phyloP scores from a whole-genome alignment of 176 grass and related monocot genomes.

The Eragrostis nindensis region DNA sequence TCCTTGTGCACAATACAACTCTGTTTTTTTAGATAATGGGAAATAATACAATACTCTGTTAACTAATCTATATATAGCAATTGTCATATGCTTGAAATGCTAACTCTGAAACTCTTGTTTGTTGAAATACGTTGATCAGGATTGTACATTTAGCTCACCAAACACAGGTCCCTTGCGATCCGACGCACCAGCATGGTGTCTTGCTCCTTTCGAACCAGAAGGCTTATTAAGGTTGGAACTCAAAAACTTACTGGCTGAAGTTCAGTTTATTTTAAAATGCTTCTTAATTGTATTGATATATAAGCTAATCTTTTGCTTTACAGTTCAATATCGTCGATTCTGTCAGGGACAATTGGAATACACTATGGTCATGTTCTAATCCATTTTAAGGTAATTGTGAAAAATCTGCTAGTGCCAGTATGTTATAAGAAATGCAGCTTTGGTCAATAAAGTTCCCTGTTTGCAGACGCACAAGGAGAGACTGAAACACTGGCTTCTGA shows the following conservation, averaged over 20 bases:
- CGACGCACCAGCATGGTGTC: slow-evolving; percentile 66
- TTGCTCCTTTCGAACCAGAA: slow-evolving; percentile 70
- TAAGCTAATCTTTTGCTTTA: slow-evolving; percentile 18
- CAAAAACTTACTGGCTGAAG: neutral
- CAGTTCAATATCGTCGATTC: slow-evolving; percentile 53
- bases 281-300: neutral
- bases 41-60: neutral
- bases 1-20: neutral
- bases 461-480: slow-evolving; percentile 60
- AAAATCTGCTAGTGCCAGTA: neutral
- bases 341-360: slow-evolving; percentile 60
- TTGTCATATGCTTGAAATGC: neutral
- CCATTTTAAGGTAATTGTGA: slow-evolving; percentile 55
- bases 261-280: neutral
- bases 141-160: slow-evolving; percentile 59
- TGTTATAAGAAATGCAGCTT: neutral
- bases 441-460: slow-evolving; percentile 17
- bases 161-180: slow-evolving; percentile 47
- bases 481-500: slow-evolving; percentile 67
- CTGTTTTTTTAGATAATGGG: too few species aligned
- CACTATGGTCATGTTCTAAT: slow-evolving; percentile 63
- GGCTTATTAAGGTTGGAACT: slow-evolving; percentile 61
- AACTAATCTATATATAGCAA: neutral
- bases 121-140: slow-evolving; percentile 22
- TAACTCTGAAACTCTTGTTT: neutral